Evolutionary conservation across 116 monocot genomes (phyloP).

Genomic region (Zostera marina): DNA sequence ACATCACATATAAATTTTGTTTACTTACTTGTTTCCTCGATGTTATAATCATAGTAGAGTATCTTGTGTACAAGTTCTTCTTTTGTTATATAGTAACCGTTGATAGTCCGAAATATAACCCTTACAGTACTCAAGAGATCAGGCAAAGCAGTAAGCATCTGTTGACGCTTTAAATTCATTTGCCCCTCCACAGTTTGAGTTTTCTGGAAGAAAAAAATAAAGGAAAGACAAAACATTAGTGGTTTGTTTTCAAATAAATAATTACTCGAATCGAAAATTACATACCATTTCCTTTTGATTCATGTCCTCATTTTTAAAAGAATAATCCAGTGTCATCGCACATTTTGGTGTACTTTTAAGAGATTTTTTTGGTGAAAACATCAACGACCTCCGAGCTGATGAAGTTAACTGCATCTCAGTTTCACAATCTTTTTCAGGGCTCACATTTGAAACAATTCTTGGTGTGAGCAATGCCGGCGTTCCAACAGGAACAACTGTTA

Average conservation of each 20-base stretch:
- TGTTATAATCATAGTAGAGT: constrained; percentile 49
- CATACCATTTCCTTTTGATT: constrained; percentile 1
- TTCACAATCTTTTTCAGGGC: constrained; percentile 16
- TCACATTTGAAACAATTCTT: constrained; percentile 20
- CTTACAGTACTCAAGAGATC: constrained; percentile 39
- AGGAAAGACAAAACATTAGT: neutral
- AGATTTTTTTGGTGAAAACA: constrained; percentile 28
- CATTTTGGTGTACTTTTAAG: constrained; percentile 4
- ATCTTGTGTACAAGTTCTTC: constrained; percentile 90
- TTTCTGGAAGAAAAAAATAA: neutral
- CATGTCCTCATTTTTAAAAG: neutral
- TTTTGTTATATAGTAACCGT: constrained; percentile 46
- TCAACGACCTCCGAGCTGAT: constrained; percentile 46
- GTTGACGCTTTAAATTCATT: neutral
- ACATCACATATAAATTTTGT: too few relatives aligned
- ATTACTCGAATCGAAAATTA: neutral
- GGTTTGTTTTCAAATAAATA: too few relatives aligned
- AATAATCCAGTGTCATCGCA: neutral
- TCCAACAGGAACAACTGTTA: constrained; percentile 24
- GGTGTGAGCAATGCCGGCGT: constrained; percentile 53
- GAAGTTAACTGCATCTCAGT: constrained; percentile 6
- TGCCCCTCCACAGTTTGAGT: neutral
- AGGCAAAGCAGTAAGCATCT: constrained; percentile 17
- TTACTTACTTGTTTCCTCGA: constrained; percentile 52
- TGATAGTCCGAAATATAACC: constrained; percentile 24